These are phyloP conservation scores for Neofusicoccum parvum DNA, from an alignment of 2,329 filamentous ascomycete genomes.

Conservation along the genomic window DNA sequence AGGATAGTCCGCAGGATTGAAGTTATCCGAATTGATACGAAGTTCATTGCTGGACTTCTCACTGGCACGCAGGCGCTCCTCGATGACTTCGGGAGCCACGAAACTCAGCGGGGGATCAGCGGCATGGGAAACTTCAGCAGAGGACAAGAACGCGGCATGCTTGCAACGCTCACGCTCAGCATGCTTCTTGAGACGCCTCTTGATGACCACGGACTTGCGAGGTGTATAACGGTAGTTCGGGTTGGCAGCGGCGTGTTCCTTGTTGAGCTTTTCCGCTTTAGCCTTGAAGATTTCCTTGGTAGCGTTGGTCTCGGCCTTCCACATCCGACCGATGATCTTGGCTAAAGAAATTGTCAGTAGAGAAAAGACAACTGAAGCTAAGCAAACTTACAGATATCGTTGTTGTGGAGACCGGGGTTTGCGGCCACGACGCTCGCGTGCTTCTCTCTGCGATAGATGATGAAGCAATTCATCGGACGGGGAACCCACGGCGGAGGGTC, in stretches of 20 bases:
- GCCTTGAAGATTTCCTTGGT: neutral
- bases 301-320: neutral
- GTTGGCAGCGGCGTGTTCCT: too few species aligned
- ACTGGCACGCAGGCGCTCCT: neutral
- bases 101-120: neutral
- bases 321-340: slow-evolving; percentile 15
- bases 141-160: too few species aligned
- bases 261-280: neutral
- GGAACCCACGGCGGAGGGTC: neutral
- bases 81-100: neutral
- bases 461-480: slow-evolving; percentile 8
- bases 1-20: too few species aligned
- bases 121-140: neutral
- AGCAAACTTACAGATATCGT: neutral
- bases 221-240: neutral
- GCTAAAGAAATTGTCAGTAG: neutral
- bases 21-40: neutral
- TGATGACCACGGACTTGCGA: neutral
- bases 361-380: neutral
- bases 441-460: neutral
- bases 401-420: slow-evolving; percentile 11
- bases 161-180: neutral
- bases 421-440: neutral
- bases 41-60: neutral
- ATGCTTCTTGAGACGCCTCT: neutral